phyloP scores from a whole-genome alignment of 2,329 filamentous ascomycete genomes.

The Colletotrichum sp. region DNA sequence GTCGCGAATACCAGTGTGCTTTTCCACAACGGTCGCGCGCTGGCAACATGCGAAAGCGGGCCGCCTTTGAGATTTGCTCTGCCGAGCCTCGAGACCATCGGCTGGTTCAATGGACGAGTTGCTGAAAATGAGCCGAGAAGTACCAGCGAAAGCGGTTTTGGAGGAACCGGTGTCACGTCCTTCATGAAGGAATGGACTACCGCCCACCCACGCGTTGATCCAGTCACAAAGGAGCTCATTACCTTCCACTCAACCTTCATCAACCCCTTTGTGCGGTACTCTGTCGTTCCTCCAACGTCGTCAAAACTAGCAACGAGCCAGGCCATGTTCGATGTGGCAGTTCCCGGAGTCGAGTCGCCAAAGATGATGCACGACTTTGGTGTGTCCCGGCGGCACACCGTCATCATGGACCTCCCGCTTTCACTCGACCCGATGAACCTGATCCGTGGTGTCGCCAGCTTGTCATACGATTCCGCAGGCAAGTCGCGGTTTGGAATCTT shows the following conservation, averaged over 20 bases:
- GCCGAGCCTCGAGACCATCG: slow-evolving; percentile 69
- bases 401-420: slow-evolving; percentile 74
- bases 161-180: slow-evolving; percentile 58
- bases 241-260: slow-evolving; percentile 71
- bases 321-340: slow-evolving; percentile 53
- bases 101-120: slow-evolving; percentile 69
- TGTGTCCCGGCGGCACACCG: slow-evolving; percentile 64
- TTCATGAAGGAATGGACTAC: slow-evolving; percentile 77
- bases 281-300: slow-evolving; percentile 37
- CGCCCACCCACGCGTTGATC: slow-evolving; percentile 72
- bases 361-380: slow-evolving; percentile 83
- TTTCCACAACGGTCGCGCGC: slow-evolving; percentile 71
- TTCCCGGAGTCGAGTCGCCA: slow-evolving; percentile 65
- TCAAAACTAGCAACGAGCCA: not conserved
- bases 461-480: slow-evolving; percentile 63
- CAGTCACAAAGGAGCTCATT: slow-evolving; percentile 66
- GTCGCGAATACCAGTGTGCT: slow-evolving; percentile 72
- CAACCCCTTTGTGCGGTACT: slow-evolving; percentile 72
- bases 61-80: slow-evolving; percentile 70
- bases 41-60: slow-evolving; percentile 75
- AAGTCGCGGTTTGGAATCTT: slow-evolving; percentile 72
- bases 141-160: slow-evolving; percentile 45
- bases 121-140: slow-evolving; percentile 54
- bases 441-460: slow-evolving; percentile 57
- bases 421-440: slow-evolving; percentile 69